Conservation (phyloP, 2,329 filamentous ascomycete species). For the Ascomycota sp. region DNA sequence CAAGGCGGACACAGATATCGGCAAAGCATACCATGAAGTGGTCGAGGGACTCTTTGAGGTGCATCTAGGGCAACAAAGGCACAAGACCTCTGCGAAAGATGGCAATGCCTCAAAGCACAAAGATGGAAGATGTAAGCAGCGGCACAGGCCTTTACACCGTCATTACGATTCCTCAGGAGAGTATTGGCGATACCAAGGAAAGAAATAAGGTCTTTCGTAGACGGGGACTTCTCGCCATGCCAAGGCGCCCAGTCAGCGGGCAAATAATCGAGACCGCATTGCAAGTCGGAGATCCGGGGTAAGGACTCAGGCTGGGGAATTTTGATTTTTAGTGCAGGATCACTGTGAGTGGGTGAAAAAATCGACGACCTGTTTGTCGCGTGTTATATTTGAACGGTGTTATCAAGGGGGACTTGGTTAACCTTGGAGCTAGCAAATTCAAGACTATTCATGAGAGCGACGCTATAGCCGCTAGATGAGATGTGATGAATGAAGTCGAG, state of each 20-base stretch:
- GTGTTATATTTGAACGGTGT: no score
- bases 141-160: conserved; percentile 1
- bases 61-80: not conserved
- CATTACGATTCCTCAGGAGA: conserved; percentile 1
- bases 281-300: not conserved
- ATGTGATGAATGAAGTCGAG: conserved; percentile 26
- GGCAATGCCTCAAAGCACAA: conserved; percentile 6
- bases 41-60: not conserved
- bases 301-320: not conserved
- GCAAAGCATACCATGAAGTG: conserved; percentile 3
- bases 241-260: conserved; percentile 3
- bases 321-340: not conserved
- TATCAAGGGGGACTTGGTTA: conserved; percentile 1
- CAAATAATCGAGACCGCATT: not conserved
- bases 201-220: conserved; percentile 5
- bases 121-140: conserved; percentile 9
- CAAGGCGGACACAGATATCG: conserved; percentile 7
- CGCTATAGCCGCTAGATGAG: conserved; percentile 32
- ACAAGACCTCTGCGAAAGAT: conserved; percentile 7
- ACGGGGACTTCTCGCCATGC: conserved; percentile 1
- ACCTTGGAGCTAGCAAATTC: conserved; percentile 46
- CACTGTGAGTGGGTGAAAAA: not conserved
- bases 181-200: conserved; percentile 4
- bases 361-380: not conserved
- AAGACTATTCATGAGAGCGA: conserved; percentile 42